Base-by-base conservation (phyloP, 2,329 filamentous ascomycete species). In the Gaeumannomyces sp. region DNA sequence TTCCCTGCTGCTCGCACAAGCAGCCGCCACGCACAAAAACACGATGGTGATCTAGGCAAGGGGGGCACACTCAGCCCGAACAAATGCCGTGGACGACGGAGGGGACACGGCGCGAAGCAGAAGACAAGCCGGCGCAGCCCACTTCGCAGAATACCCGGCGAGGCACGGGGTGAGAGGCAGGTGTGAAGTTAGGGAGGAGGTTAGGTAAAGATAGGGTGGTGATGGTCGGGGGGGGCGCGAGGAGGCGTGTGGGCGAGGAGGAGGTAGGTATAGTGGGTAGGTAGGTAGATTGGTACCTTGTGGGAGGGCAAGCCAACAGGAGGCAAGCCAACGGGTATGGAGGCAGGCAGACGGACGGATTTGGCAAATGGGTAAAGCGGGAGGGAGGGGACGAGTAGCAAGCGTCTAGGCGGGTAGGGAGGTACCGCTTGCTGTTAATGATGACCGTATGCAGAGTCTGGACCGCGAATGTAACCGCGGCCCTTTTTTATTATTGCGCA, bases 401-500 rank as follows among this genome's bases (percentile, higher is more conserved):
- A 53, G 45, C 22, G n/a, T 22, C 19, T 11, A 22, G 19, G 45
- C 45, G 8, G 45, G 45, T 53, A 53, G 45, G 22, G 45, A 53
- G 45, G 45, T 25, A 53, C 45, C 45, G 45, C 22, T n/a, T n/a
- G n/a, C 45, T 53, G 45, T 53, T 19, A 53, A n/a, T 53, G 19
- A 25, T 53, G 22, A 53, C n/a, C 45, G 45, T 53, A 53, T 53
- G 45, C 45, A 53, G 45, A 53, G 45, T 53, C 45, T 53, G 45
- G 45, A 53, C 45, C 45, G 45, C 22, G 45, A 53, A 53, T 53
- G 45, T 53, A 53, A 53, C 45, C 45, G 22, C 45, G 45, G 45
- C 45, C 45, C 45, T 53, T 53, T 53, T 53, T 53, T 53, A 53
- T 53, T 53, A 53, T 53, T 53, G 22, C 22, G 45, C 45, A 53